Base-by-base conservation (phyloP, 805 yeast species). In the Candida wancherniae region DNA sequence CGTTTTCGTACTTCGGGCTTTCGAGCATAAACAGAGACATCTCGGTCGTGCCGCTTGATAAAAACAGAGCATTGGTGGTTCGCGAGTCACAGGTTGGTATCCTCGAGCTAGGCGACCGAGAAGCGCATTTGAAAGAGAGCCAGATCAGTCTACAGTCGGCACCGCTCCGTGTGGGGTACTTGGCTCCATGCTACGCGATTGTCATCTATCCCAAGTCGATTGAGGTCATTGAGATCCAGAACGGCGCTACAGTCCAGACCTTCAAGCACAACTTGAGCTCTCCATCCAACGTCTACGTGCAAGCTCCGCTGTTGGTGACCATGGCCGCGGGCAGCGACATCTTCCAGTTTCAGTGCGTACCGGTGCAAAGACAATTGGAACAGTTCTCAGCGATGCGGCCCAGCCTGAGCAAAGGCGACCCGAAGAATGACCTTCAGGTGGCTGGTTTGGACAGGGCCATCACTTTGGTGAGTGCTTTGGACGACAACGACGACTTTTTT, bases 1-100 rank as follows among this genome's bases (percentile, higher is more conserved):
- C 67, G 6, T 62, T 64, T 41, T 51, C 58, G 36, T 65, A 64
- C 40, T 65, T 65, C 42, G 68, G 68, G 6, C 45, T 63, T 15
- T 45, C 56, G 2, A 44, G 46, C 14, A 35, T 53, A 3, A 60
- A 60, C 2, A 63, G 67, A 2, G 33, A 42, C 3, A 44, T 48
- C 3, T 44, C 47, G 38, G 46, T 56, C 16, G 35, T 61, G 6
- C 42, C 42, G 6, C 6, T 31, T 7, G 15, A 9, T 11, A 41
- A 44, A 8, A 36, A 38, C 6, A 22, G 24, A 11, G 23, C 55
- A 12, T 39, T 62, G 4, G 30, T 63, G 7, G 44, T 63, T 1
- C 58, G 60, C 27, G 70, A 63, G 31, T 50, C 60, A 6, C 65
- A 56, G 33, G 44, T 49, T 0, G 51, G 56, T 4, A 24, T 29